Evolutionary conservation across 306 rosid genomes (phyloP), one percentile per base, ranked within the genome.

Genomic region (Casuarina cunninghamiana): DNA sequence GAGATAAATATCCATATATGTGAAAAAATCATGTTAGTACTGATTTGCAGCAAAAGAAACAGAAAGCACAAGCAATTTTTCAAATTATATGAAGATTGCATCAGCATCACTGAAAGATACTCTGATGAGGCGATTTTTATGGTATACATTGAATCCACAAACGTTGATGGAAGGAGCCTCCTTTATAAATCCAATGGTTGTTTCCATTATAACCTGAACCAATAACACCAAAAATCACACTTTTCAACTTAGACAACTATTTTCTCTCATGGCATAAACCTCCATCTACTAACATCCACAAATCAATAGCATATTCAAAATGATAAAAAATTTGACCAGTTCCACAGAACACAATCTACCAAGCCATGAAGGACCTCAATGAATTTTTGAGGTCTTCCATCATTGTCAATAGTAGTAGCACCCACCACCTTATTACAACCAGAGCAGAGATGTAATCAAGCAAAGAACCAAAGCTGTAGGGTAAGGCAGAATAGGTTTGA

Each of bases 71-170:
- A 50, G 12, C 49, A 17, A 72, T 53, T 53, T 8, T 55, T 53
- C 51, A 17, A 8, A 55, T 68, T 32, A 60, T 3, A 66, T 3
- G 19, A 46, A 85, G 46, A 46, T 83, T 57, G 45, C 39, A 54
- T 83, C 46, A 88, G 72, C 73, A 72, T 60, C 51, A 37, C 49
- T 74, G 60, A 62, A 80, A 81, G 83, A 76, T 86, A 95, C 98
- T 95, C 91, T 89, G 85, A 95, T 95, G 75, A 95, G 92, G 75
- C 98, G 97, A 85, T 95, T 95, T 82, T 91, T 95, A 80, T 91
- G 97, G 86, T 95, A 92, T 75, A 95, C 92, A 10, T 92, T 92
- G 87, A 87, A 91, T 75, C 98, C 98, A 82, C 82, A 7, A 82
- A 92, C 97, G 42, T 75, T 44, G 53, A 94, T 74, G 78, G 44